Conservation (phyloP, 2,329 filamentous ascomycete species). For the Penicillium sp. region DNA sequence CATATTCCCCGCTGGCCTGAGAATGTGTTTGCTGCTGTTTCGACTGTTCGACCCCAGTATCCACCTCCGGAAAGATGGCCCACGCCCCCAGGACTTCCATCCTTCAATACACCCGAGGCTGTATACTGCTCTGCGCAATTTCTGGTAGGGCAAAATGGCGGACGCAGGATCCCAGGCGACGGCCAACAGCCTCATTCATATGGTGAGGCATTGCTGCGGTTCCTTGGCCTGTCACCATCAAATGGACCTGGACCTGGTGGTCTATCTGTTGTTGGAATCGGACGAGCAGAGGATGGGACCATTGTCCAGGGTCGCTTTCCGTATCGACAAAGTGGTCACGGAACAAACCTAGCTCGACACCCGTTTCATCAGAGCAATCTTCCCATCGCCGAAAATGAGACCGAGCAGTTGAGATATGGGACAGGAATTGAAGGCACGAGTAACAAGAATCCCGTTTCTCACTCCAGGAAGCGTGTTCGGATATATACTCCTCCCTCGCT, state of each 20-base stretch:
- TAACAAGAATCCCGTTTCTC: slow-evolving; percentile 2
- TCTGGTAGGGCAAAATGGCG: slow-evolving; percentile 7
- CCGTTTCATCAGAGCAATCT: slow-evolving; percentile 33
- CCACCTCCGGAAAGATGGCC: slow-evolving; percentile 38
- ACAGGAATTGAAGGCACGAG: neutral
- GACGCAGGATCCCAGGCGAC: neutral
- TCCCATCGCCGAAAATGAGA: slow-evolving; percentile 19
- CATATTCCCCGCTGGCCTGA: slow-evolving; percentile 20
- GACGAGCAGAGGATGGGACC: slow-evolving; percentile 41
- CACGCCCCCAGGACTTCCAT: slow-evolving; percentile 45
- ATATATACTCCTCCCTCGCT: neutral
- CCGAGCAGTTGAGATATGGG: neutral
- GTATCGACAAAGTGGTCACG: slow-evolving; percentile 40
- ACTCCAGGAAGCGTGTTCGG: neutral
- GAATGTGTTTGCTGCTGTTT: slow-evolving; percentile 26
- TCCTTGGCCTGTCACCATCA: slow-evolving; percentile 28
- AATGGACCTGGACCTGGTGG: slow-evolving; percentile 4
- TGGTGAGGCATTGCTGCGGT: slow-evolving; percentile 26
- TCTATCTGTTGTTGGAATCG: slow-evolving; percentile 25
- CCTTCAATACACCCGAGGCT: slow-evolving; percentile 42
- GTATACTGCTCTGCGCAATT: slow-evolving; percentile 30
- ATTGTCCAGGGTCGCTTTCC: slow-evolving; percentile 40
- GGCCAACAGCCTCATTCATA: slow-evolving; percentile 19
- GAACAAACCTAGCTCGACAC: slow-evolving; percentile 30
- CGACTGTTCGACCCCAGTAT: slow-evolving; percentile 31